Conservation (phyloP, 1,139 yeast species). For the Scheffersomyces stambukii region DNA sequence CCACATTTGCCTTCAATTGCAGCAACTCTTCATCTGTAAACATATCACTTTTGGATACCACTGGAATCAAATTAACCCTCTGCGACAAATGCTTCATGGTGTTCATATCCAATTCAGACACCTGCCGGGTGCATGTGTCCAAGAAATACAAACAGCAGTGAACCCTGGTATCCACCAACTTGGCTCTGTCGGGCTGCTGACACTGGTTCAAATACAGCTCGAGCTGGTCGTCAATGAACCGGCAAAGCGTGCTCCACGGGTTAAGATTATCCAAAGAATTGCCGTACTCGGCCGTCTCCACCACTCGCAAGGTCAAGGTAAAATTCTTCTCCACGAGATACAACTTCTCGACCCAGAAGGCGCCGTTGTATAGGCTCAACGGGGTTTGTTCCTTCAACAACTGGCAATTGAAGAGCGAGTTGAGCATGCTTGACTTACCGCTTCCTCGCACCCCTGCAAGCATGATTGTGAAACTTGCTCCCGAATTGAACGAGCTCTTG, state of each 20-base stretch:
- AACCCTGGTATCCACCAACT: constrained; percentile 54
- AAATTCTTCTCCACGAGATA: constrained; percentile 50
- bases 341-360: constrained; percentile 28
- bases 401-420: constrained; percentile 37
- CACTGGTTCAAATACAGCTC: constrained; percentile 57
- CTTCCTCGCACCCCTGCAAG: constrained; percentile 74
- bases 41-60: constrained; percentile 73
- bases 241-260: constrained; percentile 56
- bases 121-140: constrained; percentile 49
- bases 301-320: constrained; percentile 42
- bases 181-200: constrained; percentile 62
- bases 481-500: constrained; percentile 18
- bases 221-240: constrained; percentile 61
- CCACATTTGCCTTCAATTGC: constrained; percentile 43
- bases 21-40: constrained; percentile 41
- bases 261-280: constrained; percentile 37
- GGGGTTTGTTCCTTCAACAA: constrained; percentile 7
- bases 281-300: constrained; percentile 35
- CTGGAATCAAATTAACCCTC: constrained; percentile 71
- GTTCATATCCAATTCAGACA: constrained; percentile 57
- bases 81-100: constrained; percentile 64
- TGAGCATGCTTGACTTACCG: constrained; percentile 81
- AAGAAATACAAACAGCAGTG: constrained; percentile 78
- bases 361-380: constrained; percentile 1
- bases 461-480: constrained; percentile 54